Evolutionary conservation across 228 moss, liverwort and hornwort genomes (phyloP).

Genomic region (Sphagnum magellanicum): DNA sequence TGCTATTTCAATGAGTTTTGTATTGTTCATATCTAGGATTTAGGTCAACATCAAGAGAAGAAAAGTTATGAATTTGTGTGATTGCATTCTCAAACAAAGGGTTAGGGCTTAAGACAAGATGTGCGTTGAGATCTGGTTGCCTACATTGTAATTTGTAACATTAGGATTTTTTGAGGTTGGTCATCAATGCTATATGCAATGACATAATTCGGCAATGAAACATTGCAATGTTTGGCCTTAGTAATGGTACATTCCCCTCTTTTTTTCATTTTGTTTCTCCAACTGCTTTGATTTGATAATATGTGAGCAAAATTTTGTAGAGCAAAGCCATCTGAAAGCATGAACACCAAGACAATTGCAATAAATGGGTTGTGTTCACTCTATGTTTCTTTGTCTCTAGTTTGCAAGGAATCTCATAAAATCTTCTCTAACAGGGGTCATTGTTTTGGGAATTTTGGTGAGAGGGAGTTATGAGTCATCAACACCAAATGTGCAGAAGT

Average conservation of each 20-base stretch:
- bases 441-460: constrained; percentile 79
- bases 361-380: no score
- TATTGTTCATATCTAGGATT: no score
- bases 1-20: no score
- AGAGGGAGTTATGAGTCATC: constrained; percentile 95
- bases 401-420: no score
- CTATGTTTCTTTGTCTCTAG: no score
- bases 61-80: no score
- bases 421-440: no score
- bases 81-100: no score
- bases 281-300: background rate
- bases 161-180: constrained; percentile 94
- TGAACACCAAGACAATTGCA: no score
- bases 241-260: constrained; percentile 63
- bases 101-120: constrained; percentile 10
- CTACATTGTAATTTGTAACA: constrained; percentile 95
- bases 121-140: constrained; percentile 58
- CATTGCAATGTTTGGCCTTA: constrained; percentile 93
- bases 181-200: constrained; percentile 94
- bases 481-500: constrained; percentile 96
- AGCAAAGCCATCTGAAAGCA: no score
- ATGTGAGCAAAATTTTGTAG: no score
- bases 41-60: no score
- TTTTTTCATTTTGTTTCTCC: background rate
- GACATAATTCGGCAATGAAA: constrained; percentile 98